A percentile compares a stretch with the other conserved stretches of the same genome.
These are phyloP conservation scores for Pseudogymnoascus sp. DNA, from an alignment of 2,329 filamentous ascomycete genomes.

Conservation along the genomic window DNA sequence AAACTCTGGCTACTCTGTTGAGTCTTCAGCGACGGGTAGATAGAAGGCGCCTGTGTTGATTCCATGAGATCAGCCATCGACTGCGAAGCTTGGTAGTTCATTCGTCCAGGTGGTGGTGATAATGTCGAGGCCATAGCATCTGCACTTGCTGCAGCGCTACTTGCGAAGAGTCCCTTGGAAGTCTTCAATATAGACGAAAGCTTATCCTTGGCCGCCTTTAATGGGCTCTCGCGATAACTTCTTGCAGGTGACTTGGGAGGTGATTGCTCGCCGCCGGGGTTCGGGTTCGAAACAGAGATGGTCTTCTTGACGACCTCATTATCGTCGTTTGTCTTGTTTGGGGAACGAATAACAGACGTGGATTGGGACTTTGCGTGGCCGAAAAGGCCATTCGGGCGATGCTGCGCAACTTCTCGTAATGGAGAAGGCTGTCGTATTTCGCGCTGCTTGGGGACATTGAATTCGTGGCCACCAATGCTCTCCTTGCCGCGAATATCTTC, in stretches of 20 bases:
- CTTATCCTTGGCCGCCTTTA: slow-evolving; percentile 89
- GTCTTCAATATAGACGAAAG: slow-evolving; percentile 85
- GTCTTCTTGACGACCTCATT: slow-evolving; percentile 47
- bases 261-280: slow-evolving; percentile 16
- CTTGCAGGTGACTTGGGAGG: slow-evolving; percentile 48
- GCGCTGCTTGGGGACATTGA: slow-evolving; percentile 37
- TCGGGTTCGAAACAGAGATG: slow-evolving; percentile 39
- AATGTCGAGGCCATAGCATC: slow-evolving; percentile 53
- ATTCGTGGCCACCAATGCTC: slow-evolving; percentile 42
- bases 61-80: slow-evolving; percentile 39
- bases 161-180: slow-evolving; percentile 78
- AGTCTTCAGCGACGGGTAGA: slow-evolving; percentile 42
- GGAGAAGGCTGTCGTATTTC: slow-evolving; percentile 28
- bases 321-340: slow-evolving; percentile 33
- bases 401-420: slow-evolving; percentile 23
- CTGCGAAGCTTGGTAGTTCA: slow-evolving; percentile 37
- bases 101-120: slow-evolving; percentile 44
- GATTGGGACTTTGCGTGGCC: slow-evolving; percentile 58
- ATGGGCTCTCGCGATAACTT: slow-evolving; percentile 61
- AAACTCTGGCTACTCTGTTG: slow-evolving; percentile 26
- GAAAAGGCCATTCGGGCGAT: slow-evolving; percentile 28
- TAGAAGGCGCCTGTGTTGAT: slow-evolving; percentile 18
- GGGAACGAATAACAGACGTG: slow-evolving; percentile 50
- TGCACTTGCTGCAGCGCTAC: slow-evolving; percentile 58
- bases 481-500: slow-evolving; percentile 46